Evolutionary conservation across 192 early-diverging fungal genomes (phyloP), one percentile per base, ranked within the genome.

Genomic region (Oehlia diaphana): DNA sequence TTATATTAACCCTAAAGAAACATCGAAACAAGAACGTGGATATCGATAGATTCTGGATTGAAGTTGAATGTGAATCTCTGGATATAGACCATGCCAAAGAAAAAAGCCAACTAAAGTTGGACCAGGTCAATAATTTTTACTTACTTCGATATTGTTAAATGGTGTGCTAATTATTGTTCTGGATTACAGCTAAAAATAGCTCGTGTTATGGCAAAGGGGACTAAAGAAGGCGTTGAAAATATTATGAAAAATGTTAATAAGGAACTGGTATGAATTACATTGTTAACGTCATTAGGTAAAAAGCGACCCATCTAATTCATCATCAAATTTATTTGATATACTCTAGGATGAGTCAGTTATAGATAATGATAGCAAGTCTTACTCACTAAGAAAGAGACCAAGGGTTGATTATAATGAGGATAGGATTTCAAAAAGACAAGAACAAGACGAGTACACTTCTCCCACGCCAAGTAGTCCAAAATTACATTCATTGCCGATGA

Each of bases 11-110:
- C 35, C 74, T 70, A 0, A 70, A 78, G 77, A 72, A 78, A 19
- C 66, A 78, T 78, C 68, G 47, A 70, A 78, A 53, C 13, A 78
- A 78, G 42, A 78, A 78, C 13, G 31, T 35, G 26, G 66, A 78
- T 70, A 72, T 78, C 42, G 44, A 70, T 70, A 42, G 13, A 50
- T 79, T 79, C 33, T 79, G 67, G 67, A 77, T 37, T 79, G 67
- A 58, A 79, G 42, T 71, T 73, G 68, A 79, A 68, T 0, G 37
- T 35, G 35, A 70, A 70, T 70, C 68, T 70, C 33, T 70, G 69
- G 69, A 71, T 37, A 73, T 50, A 50, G n/a, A 73, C 9, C 16
- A 58, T 73, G 26, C n/a, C 4, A 73, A 50, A 50, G 72, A 73
- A 73, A 73, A 73, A 73, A 50, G 31, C 9, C 47, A 31, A 73